Evolutionary conservation across 2,329 filamentous ascomycete species (phyloP), one percentile per base, ranked within the genome.

Genomic region (Xenosphaeropsis pyriputrescens): DNA sequence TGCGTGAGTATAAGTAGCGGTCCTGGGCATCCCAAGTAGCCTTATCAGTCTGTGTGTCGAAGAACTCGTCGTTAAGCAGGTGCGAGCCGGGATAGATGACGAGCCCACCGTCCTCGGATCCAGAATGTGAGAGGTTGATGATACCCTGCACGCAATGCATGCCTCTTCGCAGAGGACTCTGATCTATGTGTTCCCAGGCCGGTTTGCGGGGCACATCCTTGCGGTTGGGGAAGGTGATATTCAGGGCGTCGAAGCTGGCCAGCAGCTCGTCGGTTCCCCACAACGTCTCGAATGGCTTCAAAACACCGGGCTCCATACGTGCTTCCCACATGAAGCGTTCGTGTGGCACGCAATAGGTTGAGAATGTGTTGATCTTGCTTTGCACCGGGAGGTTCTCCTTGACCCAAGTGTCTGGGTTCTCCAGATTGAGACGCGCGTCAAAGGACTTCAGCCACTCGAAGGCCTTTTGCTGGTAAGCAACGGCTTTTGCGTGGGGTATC

Each of bases 281-380:
- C 13, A 61, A 44, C 14, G 45, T 50, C 8, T 42, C 46, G 34
- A 59, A 60, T 4, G 51, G 46, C 4, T 56, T 55, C 12, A 62
- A n/a, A 1, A 63, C 52, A 8, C 50, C 55, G 0, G 57, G 59
- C 42, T 63, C 59, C 16, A 49, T 46, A 3, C 59, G 52, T 9
- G 56, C 50, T 6, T 50, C 56, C 60, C 61, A 64, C 36, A 60
- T 54, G 37, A 60, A 61, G 29, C 54, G 53, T 44, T 63, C 61
- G 42, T 64, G 60, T 9, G 38, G 29, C 6, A 54, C 52, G 14
- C 48, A 42, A 39, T 62, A 63, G 4, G 41, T 35, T 18, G 39
- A 29, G 33, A 52, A 50, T 13, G 49, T 57, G 46, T 52, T 52
- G 43, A 51, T 53, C 36, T 51, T 45, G 34, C 50, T 54, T 35